Conservation (phyloP, 768 basidiomycete genomes). For the Mrakia gelida region DNA sequence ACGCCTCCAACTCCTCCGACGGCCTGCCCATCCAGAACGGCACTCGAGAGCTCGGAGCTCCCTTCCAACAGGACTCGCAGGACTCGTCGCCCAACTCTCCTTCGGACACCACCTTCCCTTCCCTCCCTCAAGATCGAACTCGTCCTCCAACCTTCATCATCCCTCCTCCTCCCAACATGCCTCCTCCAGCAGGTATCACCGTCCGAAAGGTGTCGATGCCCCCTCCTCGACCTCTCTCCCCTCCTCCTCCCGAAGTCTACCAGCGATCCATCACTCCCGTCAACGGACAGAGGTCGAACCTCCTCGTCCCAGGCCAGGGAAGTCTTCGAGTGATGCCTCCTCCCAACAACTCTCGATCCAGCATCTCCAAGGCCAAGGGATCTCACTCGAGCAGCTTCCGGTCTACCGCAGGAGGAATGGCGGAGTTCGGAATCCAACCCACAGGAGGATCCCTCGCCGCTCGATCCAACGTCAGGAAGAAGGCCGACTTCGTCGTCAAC, state of each 20-base stretch:
- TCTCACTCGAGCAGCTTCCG: neutral
- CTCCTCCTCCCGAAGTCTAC: slow-evolving; percentile 86
- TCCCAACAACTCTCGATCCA: neutral
- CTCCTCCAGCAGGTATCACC: slow-evolving; percentile 70
- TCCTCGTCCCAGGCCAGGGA: slow-evolving; percentile 49
- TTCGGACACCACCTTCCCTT: neutral
- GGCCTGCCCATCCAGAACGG: neutral
- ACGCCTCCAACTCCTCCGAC: neutral
- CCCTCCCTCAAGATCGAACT: neutral
- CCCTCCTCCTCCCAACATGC: slow-evolving; percentile 53
- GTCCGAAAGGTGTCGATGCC: slow-evolving; percentile 45
- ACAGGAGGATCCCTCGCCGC: slow-evolving; percentile 16
- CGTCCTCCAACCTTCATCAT: slow-evolving; percentile 18
- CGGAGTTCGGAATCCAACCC: slow-evolving; percentile 20
- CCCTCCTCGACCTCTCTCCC: slow-evolving; percentile 76
- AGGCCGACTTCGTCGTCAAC: slow-evolving; percentile 31
- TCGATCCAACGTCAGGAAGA: slow-evolving; percentile 28
- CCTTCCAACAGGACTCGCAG: neutral
- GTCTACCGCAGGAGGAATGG: neutral
- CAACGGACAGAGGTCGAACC: slow-evolving; percentile 58
- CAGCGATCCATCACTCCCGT: slow-evolving; percentile 60
- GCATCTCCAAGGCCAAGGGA: neutral
- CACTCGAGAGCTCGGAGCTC: neutral
- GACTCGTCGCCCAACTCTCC: neutral
- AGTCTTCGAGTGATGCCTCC: neutral